phyloP scores from a whole-genome alignment of 768 basidiomycete species.

The Phanerodontia chrysosporium region DNA sequence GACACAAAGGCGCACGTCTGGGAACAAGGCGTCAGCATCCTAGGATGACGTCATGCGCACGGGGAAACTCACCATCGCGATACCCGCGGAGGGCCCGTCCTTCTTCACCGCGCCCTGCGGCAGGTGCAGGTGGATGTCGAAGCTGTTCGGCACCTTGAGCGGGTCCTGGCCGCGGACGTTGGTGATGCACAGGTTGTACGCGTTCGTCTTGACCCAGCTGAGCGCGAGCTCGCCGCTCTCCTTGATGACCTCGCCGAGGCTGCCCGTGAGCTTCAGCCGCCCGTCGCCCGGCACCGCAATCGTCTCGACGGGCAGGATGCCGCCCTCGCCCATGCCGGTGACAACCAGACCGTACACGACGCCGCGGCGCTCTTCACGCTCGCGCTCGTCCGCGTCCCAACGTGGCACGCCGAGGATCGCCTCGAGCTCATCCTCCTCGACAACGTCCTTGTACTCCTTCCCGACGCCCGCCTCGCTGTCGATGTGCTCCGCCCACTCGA shows the following conservation, averaged over 20 bases:
- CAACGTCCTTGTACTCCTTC: constrained; percentile 50
- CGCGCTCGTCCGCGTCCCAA: constrained; percentile 77
- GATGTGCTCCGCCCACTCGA: constrained; percentile 77
- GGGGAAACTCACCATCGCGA: constrained; percentile 65
- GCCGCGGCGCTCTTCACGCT: constrained; percentile 68
- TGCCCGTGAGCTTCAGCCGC: constrained; percentile 71
- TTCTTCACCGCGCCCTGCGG: constrained; percentile 91
- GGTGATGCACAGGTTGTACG: constrained; percentile 77
- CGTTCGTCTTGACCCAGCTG: constrained; percentile 88
- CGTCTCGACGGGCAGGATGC: constrained; percentile 82
- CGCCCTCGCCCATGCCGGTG: constrained; percentile 85
- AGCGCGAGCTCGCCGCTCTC: constrained; percentile 88
- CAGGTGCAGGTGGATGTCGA: constrained; percentile 86
- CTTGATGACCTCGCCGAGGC: constrained; percentile 74
- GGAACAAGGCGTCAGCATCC: background rate
- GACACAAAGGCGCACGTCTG: constrained; percentile 86
- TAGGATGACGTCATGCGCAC: background rate
- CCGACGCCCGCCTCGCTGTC: constrained; percentile 22
- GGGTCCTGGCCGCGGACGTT: constrained; percentile 66
- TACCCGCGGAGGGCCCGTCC: constrained; percentile 88
- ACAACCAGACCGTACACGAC: constrained; percentile 86
- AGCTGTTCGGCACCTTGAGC: constrained; percentile 62
- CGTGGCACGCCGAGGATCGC: constrained; percentile 75
- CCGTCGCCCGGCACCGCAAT: constrained; percentile 63
- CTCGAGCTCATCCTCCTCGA: constrained; percentile 74